Conservation (phyloP, 2,329 filamentous ascomycete species). For the Pezicula neosporulosa region DNA sequence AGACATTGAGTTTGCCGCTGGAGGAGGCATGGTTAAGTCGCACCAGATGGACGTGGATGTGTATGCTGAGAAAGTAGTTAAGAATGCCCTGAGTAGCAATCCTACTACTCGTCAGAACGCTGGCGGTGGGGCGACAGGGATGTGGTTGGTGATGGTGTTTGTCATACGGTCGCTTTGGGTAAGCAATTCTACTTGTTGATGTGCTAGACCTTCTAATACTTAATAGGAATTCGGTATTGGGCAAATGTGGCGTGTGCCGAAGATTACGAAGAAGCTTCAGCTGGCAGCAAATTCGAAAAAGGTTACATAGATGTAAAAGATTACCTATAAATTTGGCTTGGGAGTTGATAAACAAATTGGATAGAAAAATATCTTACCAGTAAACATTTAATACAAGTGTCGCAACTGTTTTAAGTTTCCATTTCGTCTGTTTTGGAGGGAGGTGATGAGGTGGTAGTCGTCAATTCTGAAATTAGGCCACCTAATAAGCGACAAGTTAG, state of each 20-base stretch:
- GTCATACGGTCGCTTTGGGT: constrained; percentile 15
- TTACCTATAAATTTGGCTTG: too few relatives aligned
- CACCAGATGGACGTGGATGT: constrained; percentile 8
- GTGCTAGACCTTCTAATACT: not conserved
- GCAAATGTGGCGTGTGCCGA: not conserved
- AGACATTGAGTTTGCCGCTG: constrained; percentile 10
- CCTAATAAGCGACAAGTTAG: too few relatives aligned
- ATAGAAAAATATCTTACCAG: too few relatives aligned
- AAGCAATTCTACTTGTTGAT: not conserved
- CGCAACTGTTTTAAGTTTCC: too few relatives aligned
- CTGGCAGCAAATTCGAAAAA: too few relatives aligned
- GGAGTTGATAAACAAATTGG: too few relatives aligned
- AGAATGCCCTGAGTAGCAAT: constrained; percentile 17
- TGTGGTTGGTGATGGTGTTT: constrained; percentile 18
- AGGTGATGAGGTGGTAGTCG: too few relatives aligned
- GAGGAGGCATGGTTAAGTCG: constrained; percentile 1
- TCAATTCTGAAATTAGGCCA: too few relatives aligned
- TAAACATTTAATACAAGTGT: too few relatives aligned
- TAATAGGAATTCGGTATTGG: not conserved
- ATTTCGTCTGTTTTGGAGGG: too few relatives aligned
- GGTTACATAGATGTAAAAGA: too few relatives aligned
- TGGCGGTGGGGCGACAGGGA: constrained; percentile 7
- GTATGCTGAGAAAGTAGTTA: constrained; percentile 16
- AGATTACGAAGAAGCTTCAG: not conserved
- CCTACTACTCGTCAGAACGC: constrained; percentile 16